Evolutionary conservation across 2,329 filamentous ascomycete species (phyloP).

Genomic region (Aureobasidium lini): DNA sequence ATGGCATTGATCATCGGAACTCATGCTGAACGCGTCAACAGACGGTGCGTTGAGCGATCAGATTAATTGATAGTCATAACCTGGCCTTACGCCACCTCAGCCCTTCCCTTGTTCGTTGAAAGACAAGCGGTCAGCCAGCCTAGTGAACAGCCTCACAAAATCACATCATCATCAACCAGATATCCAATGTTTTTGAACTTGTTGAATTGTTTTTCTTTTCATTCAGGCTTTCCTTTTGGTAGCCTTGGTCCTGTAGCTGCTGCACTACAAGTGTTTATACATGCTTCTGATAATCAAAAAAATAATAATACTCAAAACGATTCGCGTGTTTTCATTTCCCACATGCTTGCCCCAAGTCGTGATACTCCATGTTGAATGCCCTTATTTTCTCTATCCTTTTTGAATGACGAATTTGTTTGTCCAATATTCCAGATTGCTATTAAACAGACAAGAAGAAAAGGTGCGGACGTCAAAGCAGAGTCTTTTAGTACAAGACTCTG

Average conservation of each 20-base stretch:
- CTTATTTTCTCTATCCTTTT: neutral
- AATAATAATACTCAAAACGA: neutral
- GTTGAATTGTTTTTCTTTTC: neutral
- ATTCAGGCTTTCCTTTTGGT: neutral
- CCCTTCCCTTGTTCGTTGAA: neutral
- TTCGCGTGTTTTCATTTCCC: neutral
- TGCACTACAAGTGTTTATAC: neutral
- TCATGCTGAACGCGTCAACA: no score
- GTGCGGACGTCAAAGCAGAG: no score
- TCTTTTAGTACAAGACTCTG: slow-evolving; percentile 38
- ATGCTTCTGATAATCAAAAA: neutral
- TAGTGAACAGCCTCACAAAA: neutral
- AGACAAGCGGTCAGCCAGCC: neutral
- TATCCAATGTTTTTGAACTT: neutral
- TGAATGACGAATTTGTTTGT: neutral
- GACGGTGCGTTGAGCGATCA: neutral
- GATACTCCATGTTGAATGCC: slow-evolving; percentile 14
- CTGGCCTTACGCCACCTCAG: neutral
- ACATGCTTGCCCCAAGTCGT: neutral
- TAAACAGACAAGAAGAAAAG: neutral
- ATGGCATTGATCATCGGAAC: no score
- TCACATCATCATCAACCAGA: neutral
- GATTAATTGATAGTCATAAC: neutral
- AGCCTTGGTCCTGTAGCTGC: no score
- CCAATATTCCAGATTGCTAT: no score